Evolutionary conservation across 441 rosid species (phyloP), one percentile per base, ranked within the genome.

Genomic region (Brassica balearica): DNA sequence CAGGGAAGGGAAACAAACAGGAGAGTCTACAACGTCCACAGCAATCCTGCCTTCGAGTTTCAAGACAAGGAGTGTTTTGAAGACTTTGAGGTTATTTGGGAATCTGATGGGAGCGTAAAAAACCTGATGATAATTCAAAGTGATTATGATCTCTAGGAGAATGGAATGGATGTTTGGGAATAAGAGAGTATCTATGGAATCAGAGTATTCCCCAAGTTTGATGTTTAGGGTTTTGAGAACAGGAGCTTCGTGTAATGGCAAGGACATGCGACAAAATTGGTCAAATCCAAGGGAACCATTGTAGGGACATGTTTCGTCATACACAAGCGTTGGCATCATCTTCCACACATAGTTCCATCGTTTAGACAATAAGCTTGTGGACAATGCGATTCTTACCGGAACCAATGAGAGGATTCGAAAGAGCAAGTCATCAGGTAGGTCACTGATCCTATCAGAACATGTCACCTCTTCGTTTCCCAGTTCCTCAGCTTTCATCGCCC

Each of bases 261-360:
- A 53, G 4, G 59, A 53, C 20, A 53, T 53, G 20, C 3, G 9
- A 15, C 59, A 53, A 53, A 53, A 53, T 6, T 53, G 59, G 3
- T 53, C 59, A 15, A 53, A 53, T 53, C 59, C 20, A 53, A 53
- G 59, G 58, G 58, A n/a, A 51, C 58, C 58, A 14, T 51, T 51
- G 68, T 38, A 4, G 23, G 3, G 63, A 69, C 63, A 53, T 5
- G 22, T 2, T 43, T 17, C 74, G 6, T 27, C 75, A 9, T 9
- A 72, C 23, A 9, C 14, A 15, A 58, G 66, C 55, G 4, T 38
- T 2, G 27, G 46, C 46, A 69, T 27, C 63, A 15, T 69, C 63
- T 53, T 53, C 73, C 73, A 12, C 27, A 69, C 4, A 53, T 22
- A 69, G 11, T 6, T 69, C 73, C 63, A 69, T 53, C 73, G 73